A percentile compares a stretch with the other conserved stretches of the same genome.
Evolutionary conservation across 805 yeast species (phyloP).

Genomic region (Naumovozyma dairenensis): DNA sequence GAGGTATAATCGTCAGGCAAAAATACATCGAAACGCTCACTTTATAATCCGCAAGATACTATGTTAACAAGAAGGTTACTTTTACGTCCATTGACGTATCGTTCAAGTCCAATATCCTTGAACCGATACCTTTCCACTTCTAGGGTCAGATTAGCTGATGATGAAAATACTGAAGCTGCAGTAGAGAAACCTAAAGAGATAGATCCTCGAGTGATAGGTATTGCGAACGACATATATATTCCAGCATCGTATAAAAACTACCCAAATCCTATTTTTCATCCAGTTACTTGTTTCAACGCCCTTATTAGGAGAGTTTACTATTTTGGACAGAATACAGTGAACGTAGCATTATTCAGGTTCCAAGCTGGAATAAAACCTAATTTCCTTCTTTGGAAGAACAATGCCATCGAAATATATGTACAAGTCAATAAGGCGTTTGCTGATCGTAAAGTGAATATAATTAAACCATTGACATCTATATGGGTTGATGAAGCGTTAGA

Average conservation of each 20-base stretch:
- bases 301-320: conserved; percentile 51
- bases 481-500: conserved; percentile 54
- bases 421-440: conserved; percentile 80
- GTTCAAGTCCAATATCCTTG: too few species aligned
- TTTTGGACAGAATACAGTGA: conserved; percentile 59
- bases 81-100: too few species aligned
- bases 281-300: conserved; percentile 35
- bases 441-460: conserved; percentile 37
- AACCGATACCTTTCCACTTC: background rate
- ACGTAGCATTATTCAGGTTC: conserved; percentile 56
- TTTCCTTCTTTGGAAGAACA: conserved; percentile 73
- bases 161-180: background rate
- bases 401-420: conserved; percentile 67
- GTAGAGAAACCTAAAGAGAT: background rate
- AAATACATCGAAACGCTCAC: too few species aligned
- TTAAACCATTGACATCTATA: conserved; percentile 40
- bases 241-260: conserved; percentile 40
- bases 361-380: conserved; percentile 61
- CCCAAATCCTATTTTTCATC: conserved; percentile 36
- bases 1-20: too few species aligned
- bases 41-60: too few species aligned
- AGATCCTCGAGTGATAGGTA: conserved; percentile 34
- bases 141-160: background rate
- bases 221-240: conserved; percentile 37
- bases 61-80: too few species aligned